These are phyloP conservation scores for Boeremia lycopersici DNA, from an alignment of 2,329 filamentous ascomycete genomes.

Conservation along the genomic window DNA sequence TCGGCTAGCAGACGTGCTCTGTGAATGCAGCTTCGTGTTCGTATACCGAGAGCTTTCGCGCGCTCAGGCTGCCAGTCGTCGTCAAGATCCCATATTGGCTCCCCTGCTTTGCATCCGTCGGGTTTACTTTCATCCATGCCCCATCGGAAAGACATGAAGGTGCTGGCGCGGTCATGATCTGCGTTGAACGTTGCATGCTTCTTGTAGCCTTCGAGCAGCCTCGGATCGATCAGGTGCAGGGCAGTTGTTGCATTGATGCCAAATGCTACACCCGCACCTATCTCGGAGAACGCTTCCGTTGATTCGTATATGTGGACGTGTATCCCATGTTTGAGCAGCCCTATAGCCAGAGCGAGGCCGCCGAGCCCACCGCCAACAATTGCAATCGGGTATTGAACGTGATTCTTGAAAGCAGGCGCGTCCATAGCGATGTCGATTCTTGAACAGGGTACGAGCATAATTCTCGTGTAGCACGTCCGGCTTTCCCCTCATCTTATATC, in stretches of 20 bases:
- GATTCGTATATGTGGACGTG: conserved; percentile 34
- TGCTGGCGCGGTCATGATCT: conserved; percentile 43
- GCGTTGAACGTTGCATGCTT: conserved; percentile 49
- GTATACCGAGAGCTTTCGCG: conserved; percentile 39
- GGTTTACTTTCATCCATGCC: conserved; percentile 2
- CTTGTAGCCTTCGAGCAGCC: conserved; percentile 48
- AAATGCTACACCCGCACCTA: conserved; percentile 36
- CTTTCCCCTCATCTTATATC: conserved; percentile 6
- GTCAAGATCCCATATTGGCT: conserved; percentile 47
- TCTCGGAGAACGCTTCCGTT: conserved; percentile 23
- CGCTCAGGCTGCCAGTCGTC: conserved; percentile 46
- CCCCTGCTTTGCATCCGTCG: conserved; percentile 18
- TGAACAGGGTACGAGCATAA: not conserved
- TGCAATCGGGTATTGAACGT: conserved; percentile 1
- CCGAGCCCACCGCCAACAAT: conserved; percentile 31
- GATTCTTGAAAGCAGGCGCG: not conserved
- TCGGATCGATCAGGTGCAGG: conserved; percentile 50
- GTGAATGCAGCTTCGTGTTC: conserved; percentile 31
- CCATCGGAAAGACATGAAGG: conserved; percentile 38
- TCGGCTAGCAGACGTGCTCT: conserved; percentile 51
- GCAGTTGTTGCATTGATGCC: conserved; percentile 51
- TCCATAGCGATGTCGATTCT: not conserved
- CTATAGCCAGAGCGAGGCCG: conserved; percentile 31
- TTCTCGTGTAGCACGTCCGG: not conserved
- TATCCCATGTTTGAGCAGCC: conserved; percentile 23